Conservation (phyloP, 2,329 filamentous ascomycete species). For the Pyricularia pennisetigena region DNA sequence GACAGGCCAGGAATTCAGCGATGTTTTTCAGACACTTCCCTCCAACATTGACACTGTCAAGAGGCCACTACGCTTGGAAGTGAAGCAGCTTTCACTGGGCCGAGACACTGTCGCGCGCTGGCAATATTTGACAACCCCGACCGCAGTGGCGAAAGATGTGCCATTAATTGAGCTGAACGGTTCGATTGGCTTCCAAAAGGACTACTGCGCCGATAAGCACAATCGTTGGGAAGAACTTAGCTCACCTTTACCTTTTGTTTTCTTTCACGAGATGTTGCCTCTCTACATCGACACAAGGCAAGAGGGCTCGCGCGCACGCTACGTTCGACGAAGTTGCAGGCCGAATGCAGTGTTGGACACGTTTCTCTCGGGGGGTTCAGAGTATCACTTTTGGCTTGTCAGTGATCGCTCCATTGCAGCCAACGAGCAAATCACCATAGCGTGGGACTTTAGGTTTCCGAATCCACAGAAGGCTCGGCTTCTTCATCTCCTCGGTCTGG, state of each 20-base stretch:
- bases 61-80: constrained; percentile 38
- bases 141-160: constrained; percentile 44
- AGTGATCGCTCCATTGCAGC: constrained; percentile 66
- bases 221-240: constrained; percentile 61
- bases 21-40: constrained; percentile 56
- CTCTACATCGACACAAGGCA: constrained; percentile 87
- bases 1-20: constrained; percentile 51
- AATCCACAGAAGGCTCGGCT: constrained; percentile 44
- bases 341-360: constrained; percentile 87
- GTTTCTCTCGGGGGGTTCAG: constrained; percentile 64
- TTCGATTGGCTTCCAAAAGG: constrained; percentile 61
- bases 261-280: constrained; percentile 80
- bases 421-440: constrained; percentile 52
- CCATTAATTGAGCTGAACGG: constrained; percentile 66
- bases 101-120: constrained; percentile 55
- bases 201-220: constrained; percentile 56
- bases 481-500: constrained; percentile 49
- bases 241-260: constrained; percentile 63
- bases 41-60: constrained; percentile 31
- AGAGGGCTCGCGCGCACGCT: constrained; percentile 79
- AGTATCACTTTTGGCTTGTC: constrained; percentile 90
- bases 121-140: constrained; percentile 50
- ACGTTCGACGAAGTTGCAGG: constrained; percentile 83
- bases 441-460: constrained; percentile 57
- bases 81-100: constrained; percentile 31